Evolutionary conservation across 495 filamentous ascomycete species (phyloP), one percentile per base, ranked within the genome.

Genomic region (Aspergillus olivimuriae): DNA sequence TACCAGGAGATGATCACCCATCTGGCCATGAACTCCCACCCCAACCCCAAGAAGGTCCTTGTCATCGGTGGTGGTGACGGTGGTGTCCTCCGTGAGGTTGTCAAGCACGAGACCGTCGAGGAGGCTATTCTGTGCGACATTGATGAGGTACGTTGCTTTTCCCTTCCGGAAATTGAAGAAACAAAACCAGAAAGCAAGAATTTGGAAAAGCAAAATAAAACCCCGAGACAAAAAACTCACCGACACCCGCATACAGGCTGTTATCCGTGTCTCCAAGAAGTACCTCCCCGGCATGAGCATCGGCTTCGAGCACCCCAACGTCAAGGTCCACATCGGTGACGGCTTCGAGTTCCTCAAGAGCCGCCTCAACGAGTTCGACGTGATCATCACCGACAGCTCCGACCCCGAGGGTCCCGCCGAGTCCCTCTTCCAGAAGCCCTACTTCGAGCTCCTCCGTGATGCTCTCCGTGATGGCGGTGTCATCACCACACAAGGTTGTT

Each of bases 1-100:
- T 97, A 97, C 81, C 94, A 99, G 73, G 94, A 99, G 80, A 99
- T 99, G 92, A 99, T 99, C 72, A 88, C 92, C 46, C 89, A 99
- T 70, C 78, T 97, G 41, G 92, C 88, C 69, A 90, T 99, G 86
- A 94, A 94, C 79, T 87, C 92, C 18, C 92, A 97, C 78, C 94
- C 91, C 51, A 80, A 92, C 73, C 92, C 92, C 55, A 89, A 95
- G 82, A 91, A 89, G 73, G 90, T 97, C 40, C 82, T 99, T 28
- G 92, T 99, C 66, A 96, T 97, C 56, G 92, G 92, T 42, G 92
- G 90, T 54, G 92, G 94, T 57, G 92, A 96, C 59, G 92, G 92
- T 41, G 94, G 92, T 68, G 92, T 97, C 44, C 81, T 97, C 51
- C 89, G 90, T 53, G 94, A 97, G 77, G 83, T 99, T 30, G 86